Percentiles rank a stretch among this genome's conserved stretches.
Conservation (phyloP, 2,329 filamentous ascomycete species). For the Verticillium longisporum region DNA sequence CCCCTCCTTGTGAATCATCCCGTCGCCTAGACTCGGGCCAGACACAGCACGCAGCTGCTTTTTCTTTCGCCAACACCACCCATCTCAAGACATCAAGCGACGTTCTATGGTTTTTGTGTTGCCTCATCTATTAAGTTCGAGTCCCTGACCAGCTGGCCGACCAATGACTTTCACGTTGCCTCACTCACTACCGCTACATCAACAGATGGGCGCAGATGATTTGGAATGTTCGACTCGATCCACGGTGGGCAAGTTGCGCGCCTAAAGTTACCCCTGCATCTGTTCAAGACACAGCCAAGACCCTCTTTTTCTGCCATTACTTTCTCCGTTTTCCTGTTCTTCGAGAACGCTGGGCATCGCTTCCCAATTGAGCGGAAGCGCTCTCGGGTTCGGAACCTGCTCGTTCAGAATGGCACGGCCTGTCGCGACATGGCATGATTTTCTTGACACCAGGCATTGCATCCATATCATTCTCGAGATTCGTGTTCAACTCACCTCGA, state of each 20-base stretch:
- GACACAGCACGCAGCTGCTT: not conserved
- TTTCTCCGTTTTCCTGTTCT: not conserved
- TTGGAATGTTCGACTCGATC: not conserved
- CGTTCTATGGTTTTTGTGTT: not conserved
- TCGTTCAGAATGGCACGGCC: not conserved
- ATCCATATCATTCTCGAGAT: not conserved
- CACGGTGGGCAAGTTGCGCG: not conserved
- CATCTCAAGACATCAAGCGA: not conserved
- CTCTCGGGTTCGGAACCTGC: not conserved
- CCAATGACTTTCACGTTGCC: not conserved
- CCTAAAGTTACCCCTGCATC: not conserved
- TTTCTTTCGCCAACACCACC: not conserved
- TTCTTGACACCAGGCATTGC: not conserved
- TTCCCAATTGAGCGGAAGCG: not conserved
- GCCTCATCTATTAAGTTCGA: not conserved
- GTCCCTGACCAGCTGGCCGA: not conserved
- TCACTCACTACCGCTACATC: not conserved
- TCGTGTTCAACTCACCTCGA: not conserved
- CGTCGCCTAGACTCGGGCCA: not conserved
- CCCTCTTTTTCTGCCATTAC: not conserved
- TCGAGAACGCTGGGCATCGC: not conserved
- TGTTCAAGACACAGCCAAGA: not conserved
- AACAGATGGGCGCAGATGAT: not conserved
- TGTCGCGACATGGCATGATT: not conserved
- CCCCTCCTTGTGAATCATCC: not conserved